Percentiles rank a stretch among this genome's conserved stretches.
phyloP scores from a whole-genome alignment of 202 grass and related monocot species.

The Digitaria exilis region DNA sequence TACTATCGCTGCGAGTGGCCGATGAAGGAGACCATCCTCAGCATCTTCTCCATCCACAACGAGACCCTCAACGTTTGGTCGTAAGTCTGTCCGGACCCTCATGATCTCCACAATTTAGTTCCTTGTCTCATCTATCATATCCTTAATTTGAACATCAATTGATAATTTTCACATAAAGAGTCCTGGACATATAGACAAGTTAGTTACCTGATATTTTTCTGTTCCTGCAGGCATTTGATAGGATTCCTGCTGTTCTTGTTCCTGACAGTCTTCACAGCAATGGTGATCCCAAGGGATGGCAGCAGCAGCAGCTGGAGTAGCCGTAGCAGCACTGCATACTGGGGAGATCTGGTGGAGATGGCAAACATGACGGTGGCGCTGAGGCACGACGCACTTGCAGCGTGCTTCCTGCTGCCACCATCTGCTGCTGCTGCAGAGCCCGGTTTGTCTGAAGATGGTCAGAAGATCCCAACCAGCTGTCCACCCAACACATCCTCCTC shows the following conservation, averaged over 20 bases:
- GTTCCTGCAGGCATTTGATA: slow-evolving; percentile 61
- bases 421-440: slow-evolving; percentile 35
- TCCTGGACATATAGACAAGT: neutral
- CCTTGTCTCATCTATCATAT: too few relatives aligned
- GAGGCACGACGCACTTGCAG: slow-evolving; percentile 46
- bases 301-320: neutral
- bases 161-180: neutral
- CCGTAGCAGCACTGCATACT: slow-evolving; percentile 12
- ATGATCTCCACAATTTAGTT: neutral
- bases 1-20: slow-evolving; percentile 95
- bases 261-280: slow-evolving; percentile 65
- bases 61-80: slow-evolving; percentile 97
- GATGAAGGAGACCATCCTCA: slow-evolving; percentile 75
- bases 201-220: neutral
- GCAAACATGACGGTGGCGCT: slow-evolving; percentile 55
- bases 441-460: slow-evolving; percentile 32
- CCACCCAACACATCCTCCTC: slow-evolving; percentile 42
- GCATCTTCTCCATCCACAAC: slow-evolving; percentile 96
- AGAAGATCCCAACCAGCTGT: slow-evolving; percentile 46
- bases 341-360: slow-evolving; percentile 43
- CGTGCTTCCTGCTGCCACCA: slow-evolving; percentile 48
- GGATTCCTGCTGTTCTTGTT: slow-evolving; percentile 87
- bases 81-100: slow-evolving; percentile 35
- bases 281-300: slow-evolving; percentile 60
- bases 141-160: neutral